Percentiles rank a stretch among this genome's conserved stretches.
These are phyloP conservation scores for Ganoderma lucidum DNA, from an alignment of 1,284 basidiomycete species.

Conservation along the genomic window DNA sequence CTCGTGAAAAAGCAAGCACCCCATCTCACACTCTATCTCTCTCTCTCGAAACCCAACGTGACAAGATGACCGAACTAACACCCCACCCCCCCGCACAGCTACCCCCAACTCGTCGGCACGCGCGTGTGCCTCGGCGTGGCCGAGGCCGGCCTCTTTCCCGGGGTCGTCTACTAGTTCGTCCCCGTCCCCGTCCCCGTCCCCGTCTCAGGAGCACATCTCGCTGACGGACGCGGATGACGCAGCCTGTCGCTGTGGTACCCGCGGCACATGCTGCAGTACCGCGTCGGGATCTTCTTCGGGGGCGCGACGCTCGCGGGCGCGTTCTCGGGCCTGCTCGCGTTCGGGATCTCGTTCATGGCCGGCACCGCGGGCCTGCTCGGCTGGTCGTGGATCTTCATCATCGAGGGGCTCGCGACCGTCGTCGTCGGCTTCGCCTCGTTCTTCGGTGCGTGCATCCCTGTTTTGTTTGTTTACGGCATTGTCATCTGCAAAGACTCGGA, in stretches of 20 bases:
- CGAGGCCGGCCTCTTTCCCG: constrained; percentile 76
- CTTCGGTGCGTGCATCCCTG: constrained; percentile 47
- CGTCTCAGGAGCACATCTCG: neutral
- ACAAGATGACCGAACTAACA: constrained; percentile 5
- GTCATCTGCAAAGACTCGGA: constrained; percentile 18
- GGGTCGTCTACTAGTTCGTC: constrained; percentile 66
- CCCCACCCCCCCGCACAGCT: constrained; percentile 45
- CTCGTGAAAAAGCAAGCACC: constrained; percentile 68
- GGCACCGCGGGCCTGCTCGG: constrained; percentile 48
- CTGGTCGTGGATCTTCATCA: constrained; percentile 59
- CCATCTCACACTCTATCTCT: neutral
- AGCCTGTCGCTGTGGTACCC: constrained; percentile 47
- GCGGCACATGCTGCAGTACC: constrained; percentile 44
- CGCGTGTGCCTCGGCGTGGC: constrained; percentile 69
- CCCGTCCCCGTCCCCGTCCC: neutral
- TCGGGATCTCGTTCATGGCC: constrained; percentile 52
- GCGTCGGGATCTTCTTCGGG: constrained; percentile 47
- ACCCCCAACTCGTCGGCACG: constrained; percentile 65
- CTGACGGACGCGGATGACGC: neutral
- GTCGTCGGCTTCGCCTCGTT: constrained; percentile 57
- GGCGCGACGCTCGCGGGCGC: constrained; percentile 46
- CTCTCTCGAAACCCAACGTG: neutral
- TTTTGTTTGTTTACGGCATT: too few relatives aligned
- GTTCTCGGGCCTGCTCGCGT: constrained; percentile 50
- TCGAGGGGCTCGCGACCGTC: constrained; percentile 65